Evolutionary conservation across 2,329 filamentous ascomycete genomes (phyloP), one percentile per base, ranked within the genome.

Genomic region (Xylariaceae sp.): DNA sequence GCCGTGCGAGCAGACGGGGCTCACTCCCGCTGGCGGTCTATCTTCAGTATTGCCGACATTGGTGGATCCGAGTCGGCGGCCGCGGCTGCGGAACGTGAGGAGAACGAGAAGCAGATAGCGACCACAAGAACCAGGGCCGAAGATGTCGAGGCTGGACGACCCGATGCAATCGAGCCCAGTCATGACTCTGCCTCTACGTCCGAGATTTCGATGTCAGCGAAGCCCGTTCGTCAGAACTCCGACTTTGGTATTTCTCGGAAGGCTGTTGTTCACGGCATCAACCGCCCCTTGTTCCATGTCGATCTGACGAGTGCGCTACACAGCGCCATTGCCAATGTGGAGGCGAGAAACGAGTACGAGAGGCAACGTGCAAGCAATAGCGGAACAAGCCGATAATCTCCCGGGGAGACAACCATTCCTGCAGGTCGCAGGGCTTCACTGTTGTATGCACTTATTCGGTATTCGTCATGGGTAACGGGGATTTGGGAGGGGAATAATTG

Each of bases 21-120:
- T 5, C 82, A 83, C 66, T 80, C 84, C 63, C 83, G 89, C 60
- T 97, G 92, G 93, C 92, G 90, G 72, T 90, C 92, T n/a, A 92
- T 97, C 65, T 97, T 96, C 79, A 92, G 86, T 70, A 91, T 97
- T 18, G 90, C 93, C 1, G 91, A 96, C 70, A 86, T 95, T 64
- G 86, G 90, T 62, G 88, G 91, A 17, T 77, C 79, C 3, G 76
- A 85, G 56, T 90, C 87, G 3, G 89, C 89, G 0, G 88, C 88
- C 1, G 84, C 84, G 0, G 78, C 79, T 6, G 89, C 89, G 0
- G 88, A 92, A 67, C 76, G 81, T 30, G 77, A 81, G 30, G 80
- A 82, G 56, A 88, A 88, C 70, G 80, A 84, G 69, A 80, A 77
- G 66, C 69, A 72, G 59, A 56, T 71, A n/a, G 59, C 48, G 5